Evolutionary conservation across 1,284 basidiomycete species (phyloP).

Genomic region (Cutaneotrichosporon sp.): DNA sequence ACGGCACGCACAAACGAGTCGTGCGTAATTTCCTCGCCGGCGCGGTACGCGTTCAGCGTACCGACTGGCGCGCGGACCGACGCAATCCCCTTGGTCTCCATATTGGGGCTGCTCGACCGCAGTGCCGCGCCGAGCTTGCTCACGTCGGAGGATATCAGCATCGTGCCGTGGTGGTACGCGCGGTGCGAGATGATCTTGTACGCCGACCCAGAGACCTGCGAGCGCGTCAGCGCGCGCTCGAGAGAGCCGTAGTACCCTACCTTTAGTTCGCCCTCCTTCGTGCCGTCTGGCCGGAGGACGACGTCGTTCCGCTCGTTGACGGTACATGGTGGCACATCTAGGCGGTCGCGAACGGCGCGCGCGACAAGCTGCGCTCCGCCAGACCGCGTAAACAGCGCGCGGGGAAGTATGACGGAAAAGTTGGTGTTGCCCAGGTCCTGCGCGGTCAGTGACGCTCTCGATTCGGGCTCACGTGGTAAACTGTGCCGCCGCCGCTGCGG

Average conservation of each 20-base stretch:
- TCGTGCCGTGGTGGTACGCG: slow-evolving; percentile 98
- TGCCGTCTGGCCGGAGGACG: slow-evolving; percentile 54
- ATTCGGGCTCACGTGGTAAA: slow-evolving; percentile 72
- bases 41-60: slow-evolving; percentile 61
- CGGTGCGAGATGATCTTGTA: slow-evolving; percentile 90
- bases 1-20: slow-evolving; percentile 67
- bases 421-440: slow-evolving; percentile 97
- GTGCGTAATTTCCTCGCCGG: slow-evolving; percentile 53
- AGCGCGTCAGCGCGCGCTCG: slow-evolving; percentile 2
- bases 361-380: slow-evolving; percentile 74
- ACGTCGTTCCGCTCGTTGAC: slow-evolving; percentile 92
- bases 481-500: slow-evolving; percentile 92
- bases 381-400: slow-evolving; percentile 71
- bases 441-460: not conserved
- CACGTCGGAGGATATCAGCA: slow-evolving; percentile 83
- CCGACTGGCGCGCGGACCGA: slow-evolving; percentile 85
- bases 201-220: slow-evolving; percentile 89
- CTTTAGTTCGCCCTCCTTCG: slow-evolving; percentile 60
- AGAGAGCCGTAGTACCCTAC: slow-evolving; percentile 55
- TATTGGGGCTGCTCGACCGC: slow-evolving; percentile 60
- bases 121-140: slow-evolving; percentile 67
- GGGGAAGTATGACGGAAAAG: slow-evolving; percentile 87
- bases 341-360: slow-evolving; percentile 63
- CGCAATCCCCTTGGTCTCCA: slow-evolving; percentile 78
- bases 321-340: slow-evolving; percentile 62